phyloP scores from a whole-genome alignment of 495 filamentous ascomycete species.

The Amphirosellinia nigrospora region DNA sequence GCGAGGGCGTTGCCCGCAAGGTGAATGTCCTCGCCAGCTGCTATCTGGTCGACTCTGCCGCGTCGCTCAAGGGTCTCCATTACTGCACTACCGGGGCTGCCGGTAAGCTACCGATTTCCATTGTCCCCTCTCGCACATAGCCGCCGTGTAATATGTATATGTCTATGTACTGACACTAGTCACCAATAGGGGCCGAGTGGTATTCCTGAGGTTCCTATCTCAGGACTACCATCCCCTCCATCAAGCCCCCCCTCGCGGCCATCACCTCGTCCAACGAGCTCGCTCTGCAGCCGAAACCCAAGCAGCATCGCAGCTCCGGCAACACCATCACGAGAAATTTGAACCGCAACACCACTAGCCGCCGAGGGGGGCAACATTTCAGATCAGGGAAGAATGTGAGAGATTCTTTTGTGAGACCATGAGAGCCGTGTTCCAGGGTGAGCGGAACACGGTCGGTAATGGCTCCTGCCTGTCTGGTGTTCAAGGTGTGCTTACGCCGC shows the following conservation, averaged over 20 bases:
- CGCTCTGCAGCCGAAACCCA: conserved; percentile 62
- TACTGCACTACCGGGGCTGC: conserved; percentile 89
- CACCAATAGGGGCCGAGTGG: conserved; percentile 80
- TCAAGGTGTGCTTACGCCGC: conserved; percentile 51
- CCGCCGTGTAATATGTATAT: no score
- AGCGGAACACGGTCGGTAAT: conserved; percentile 75
- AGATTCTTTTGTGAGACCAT: conserved; percentile 98
- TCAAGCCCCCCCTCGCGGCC: conserved; percentile 81
- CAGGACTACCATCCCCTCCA: conserved; percentile 73
- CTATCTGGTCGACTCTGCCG: conserved; percentile 69
- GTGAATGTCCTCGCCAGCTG: conserved; percentile 82
- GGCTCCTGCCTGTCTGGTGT: conserved; percentile 79
- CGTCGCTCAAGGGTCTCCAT: conserved; percentile 76
- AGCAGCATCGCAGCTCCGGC: conserved; percentile 44
- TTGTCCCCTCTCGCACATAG: not conserved
- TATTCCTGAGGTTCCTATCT: conserved; percentile 94
- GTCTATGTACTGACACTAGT: conserved; percentile 5
- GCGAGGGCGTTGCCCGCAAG: conserved; percentile 62
- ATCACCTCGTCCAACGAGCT: conserved; percentile 64
- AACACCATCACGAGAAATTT: conserved; percentile 26
- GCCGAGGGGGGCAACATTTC: conserved; percentile 87
- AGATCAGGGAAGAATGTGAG: conserved; percentile 99
- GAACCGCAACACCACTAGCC: conserved; percentile 41
- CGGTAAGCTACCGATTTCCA: conserved; percentile 54
- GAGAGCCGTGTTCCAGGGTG: conserved; percentile 92